Base-by-base conservation (phyloP, 306 rosid genomes). In the Alnus glutinosa region DNA sequence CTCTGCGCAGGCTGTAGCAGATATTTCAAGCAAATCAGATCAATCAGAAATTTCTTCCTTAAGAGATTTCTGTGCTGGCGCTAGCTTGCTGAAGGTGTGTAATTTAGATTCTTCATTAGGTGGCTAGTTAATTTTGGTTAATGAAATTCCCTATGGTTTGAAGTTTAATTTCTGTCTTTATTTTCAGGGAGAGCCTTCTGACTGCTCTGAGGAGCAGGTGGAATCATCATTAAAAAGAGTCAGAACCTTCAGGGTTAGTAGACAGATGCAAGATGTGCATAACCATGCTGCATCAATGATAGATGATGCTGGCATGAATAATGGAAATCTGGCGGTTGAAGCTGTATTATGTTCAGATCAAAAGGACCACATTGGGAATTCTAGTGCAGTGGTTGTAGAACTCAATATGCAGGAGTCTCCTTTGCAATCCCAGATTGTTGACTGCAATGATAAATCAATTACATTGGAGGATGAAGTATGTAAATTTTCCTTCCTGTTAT, bases 391-490 rank as follows among this genome's bases (percentile, higher is more conserved):
- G 42, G 55, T 74, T 51, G 69, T 30, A 49, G 79, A 73, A 48
- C 55, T 14, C 54, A 16, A 2, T 6, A 62, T 71, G 72, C 57
- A 52, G 70, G 37, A 70, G 48, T 49, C 30, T 61, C 30, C 18
- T 39, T 37, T 37, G 7, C 77, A 50, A 62, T 19, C 78, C 14
- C 74, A 39, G 13, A 9, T 52, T 55, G 63, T 23, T 54, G 58
- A 55, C 48, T 63, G 1, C n/a, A n/a, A 14, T 30, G 71, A 32
- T 46, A 39, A 63, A 32, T 71, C 74, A 50, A 36, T 74, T 39
- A 48, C 63, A 18, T 55, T 58, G 75, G 83, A 79, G n/a, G 71
- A 73, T 62, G 80, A 84, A 81, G 88, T 87, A 74, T 79, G 80
- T 62, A 48, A 42, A 73, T 58, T 77, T 76, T 80, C 47, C 3